phyloP scores from a whole-genome alignment of 345 rosid species.

The Moringa oleifera region DNA sequence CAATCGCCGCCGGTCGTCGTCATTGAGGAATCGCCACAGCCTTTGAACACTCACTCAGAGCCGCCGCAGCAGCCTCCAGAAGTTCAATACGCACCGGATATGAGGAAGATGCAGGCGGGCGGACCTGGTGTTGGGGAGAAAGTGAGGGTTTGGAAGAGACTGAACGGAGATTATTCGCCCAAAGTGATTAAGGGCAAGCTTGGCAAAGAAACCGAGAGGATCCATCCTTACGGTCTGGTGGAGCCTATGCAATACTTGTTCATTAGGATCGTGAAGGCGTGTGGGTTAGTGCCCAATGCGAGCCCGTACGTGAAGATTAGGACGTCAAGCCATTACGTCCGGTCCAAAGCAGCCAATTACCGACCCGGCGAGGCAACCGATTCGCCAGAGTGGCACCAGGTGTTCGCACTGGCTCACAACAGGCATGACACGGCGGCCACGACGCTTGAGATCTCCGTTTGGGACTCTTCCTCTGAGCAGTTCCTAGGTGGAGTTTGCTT shows the following conservation, averaged over 20 bases:
- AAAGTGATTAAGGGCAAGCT: constrained; percentile 47
- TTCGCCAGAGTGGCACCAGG: constrained; percentile 83
- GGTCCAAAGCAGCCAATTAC: constrained; percentile 51
- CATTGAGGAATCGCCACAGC: constrained; percentile 47
- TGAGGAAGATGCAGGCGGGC: constrained; percentile 65
- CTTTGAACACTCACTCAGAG: constrained; percentile 16
- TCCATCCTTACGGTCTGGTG: constrained; percentile 66
- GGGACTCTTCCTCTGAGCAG: constrained; percentile 69
- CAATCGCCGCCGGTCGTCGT: constrained; percentile 49
- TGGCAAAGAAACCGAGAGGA: constrained; percentile 36
- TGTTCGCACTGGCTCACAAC: constrained; percentile 63
- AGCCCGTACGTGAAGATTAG: constrained; percentile 65
- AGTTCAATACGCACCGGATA: constrained; percentile 36
- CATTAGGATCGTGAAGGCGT: constrained; percentile 70
- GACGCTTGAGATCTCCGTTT: constrained; percentile 74
- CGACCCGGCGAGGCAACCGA: constrained; percentile 57
- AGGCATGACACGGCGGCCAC: constrained; percentile 42
- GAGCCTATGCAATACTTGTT: constrained; percentile 92
- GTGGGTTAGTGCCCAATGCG: constrained; percentile 53
- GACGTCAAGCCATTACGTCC: constrained; percentile 36
- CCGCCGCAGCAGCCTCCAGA: constrained; percentile 18
- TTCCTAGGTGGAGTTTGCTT: constrained; percentile 89
- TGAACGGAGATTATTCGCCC: constrained; percentile 64
- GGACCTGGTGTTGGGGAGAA: constrained; percentile 49
- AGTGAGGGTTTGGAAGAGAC: constrained; percentile 43